Percentiles rank a stretch among this genome's conserved stretches.
Conservation (phyloP, 192 early-diverging fungal species). For the Glomus cerebriforme region DNA sequence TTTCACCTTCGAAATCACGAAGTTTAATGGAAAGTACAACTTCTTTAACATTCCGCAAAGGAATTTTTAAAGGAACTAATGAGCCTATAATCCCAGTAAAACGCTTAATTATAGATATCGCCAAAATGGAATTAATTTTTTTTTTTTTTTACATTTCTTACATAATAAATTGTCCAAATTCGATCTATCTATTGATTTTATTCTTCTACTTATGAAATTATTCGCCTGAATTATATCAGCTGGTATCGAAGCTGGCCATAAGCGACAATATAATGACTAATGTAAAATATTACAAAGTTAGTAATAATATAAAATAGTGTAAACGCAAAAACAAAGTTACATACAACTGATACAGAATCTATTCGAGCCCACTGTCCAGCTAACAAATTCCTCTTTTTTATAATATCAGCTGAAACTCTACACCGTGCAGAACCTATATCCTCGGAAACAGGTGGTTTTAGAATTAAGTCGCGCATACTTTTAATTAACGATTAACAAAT, state of each 20-base stretch:
- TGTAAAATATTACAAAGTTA: neutral
- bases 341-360: neutral
- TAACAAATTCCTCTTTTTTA: neutral
- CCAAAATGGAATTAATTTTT: too few species aligned
- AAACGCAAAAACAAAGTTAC: neutral
- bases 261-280: conserved; percentile 1
- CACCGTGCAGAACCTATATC: conserved; percentile 13
- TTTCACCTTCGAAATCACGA: neutral
- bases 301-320: neutral
- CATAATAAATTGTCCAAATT: neutral
- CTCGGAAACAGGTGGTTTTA: neutral
- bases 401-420: neutral
- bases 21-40: neutral
- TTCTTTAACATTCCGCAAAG: neutral
- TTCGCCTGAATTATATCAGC: conserved; percentile 15
- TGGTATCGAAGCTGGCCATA: conserved; percentile 1
- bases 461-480: neutral
- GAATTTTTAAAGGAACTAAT: neutral
- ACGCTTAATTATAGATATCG: neutral
- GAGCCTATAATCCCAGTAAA: neutral
- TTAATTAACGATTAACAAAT: neutral
- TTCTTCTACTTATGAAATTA: conserved; percentile 4
- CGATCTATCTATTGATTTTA: neutral
- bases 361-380: conserved; percentile 22
- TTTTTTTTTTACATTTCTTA: neutral